Percentiles rank a stretch among this genome's conserved stretches.
phyloP scores from a whole-genome alignment of 164 flowering plant species.

The Chimonanthus praecox region DNA sequence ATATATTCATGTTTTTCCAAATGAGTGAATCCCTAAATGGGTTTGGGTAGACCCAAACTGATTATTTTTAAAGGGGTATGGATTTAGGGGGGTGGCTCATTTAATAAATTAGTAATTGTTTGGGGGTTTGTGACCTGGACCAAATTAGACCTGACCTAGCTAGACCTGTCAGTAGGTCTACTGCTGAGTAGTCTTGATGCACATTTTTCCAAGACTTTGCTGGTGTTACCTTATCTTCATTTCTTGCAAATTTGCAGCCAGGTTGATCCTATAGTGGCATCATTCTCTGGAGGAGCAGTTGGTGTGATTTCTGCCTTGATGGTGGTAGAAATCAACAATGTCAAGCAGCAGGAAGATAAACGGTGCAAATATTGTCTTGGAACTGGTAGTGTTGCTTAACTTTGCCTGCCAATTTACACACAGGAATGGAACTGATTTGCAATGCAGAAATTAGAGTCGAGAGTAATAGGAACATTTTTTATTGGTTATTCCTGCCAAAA shows the following conservation, averaged over 20 bases:
- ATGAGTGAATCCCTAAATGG: no score
- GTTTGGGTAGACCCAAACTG: no score
- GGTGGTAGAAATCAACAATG: conserved; percentile 97
- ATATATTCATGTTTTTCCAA: no score
- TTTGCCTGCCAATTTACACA: not conserved
- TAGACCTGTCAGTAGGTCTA: no score
- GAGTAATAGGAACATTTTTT: not conserved
- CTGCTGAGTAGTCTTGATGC: no score
- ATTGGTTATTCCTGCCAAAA: not conserved
- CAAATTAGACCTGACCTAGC: no score
- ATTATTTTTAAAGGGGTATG: no score
- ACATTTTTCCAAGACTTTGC: no score
- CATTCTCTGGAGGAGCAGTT: conserved; percentile 99
- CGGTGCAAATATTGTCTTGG: conserved; percentile 97
- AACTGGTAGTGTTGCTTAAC: conserved; percentile 52
- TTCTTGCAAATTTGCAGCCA: conserved; percentile 41
- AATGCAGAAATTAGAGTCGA: no score
- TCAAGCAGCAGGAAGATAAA: conserved; percentile 90
- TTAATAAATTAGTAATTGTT: no score
- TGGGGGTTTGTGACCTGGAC: no score
- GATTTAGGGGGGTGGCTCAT: no score
- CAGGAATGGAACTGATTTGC: not conserved
- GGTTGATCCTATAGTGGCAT: conserved; percentile 99
- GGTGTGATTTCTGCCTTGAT: conserved; percentile 95
- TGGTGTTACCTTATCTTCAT: not conserved